Conservation (phyloP, 495 filamentous ascomycete genomes). For the Neurospora intermedia region DNA sequence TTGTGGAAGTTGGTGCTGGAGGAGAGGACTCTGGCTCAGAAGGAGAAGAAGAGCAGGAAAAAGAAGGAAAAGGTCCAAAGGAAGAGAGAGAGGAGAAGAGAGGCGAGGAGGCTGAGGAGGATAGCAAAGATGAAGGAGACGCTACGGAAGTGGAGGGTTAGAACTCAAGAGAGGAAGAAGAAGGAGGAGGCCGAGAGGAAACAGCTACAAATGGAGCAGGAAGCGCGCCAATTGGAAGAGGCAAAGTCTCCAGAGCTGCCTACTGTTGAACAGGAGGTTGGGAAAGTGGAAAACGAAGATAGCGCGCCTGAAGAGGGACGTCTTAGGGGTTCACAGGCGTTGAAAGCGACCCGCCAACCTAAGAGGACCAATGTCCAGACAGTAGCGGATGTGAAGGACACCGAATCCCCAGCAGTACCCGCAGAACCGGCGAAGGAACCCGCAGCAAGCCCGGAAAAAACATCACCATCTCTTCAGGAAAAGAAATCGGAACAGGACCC, state of each 20-base stretch:
- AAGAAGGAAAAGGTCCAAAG: constrained; percentile 4
- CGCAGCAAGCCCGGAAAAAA: background rate
- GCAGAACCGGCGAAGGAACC: background rate
- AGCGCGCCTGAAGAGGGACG: background rate
- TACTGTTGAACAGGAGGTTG: background rate
- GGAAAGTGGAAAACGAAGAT: background rate
- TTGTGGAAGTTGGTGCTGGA: constrained; percentile 37
- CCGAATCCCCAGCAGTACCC: background rate
- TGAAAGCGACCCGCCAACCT: background rate
- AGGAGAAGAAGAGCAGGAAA: constrained; percentile 23
- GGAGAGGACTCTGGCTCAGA: constrained; percentile 33
- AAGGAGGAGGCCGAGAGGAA: background rate
- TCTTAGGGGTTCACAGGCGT: background rate
- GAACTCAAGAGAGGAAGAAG: background rate
- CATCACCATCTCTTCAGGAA: background rate
- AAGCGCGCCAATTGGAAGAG: background rate
- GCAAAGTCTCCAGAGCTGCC: background rate
- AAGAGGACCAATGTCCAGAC: background rate
- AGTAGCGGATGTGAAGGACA: background rate
- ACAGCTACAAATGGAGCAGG: background rate
- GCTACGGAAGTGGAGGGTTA: background rate
- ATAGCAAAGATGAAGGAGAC: background rate
- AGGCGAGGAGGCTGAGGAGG: background rate
- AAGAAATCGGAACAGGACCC: background rate
- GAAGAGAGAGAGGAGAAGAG: constrained; percentile 2